Evolutionary conservation across 1,139 yeast genomes (phyloP), one percentile per base, ranked within the genome.

Genomic region (Wickerhamomyces sp.): DNA sequence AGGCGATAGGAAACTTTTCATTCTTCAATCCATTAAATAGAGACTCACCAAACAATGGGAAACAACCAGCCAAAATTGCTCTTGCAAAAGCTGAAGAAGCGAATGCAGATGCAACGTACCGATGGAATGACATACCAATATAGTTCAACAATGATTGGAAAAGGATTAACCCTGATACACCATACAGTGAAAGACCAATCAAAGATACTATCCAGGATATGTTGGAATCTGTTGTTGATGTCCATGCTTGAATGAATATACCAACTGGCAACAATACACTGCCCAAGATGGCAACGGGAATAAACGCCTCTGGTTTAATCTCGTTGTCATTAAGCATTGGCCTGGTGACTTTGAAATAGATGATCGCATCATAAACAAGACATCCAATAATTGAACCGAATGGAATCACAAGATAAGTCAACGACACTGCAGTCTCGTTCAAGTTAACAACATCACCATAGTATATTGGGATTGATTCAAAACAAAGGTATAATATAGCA

Each of bases 401-500:
- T 40, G 66, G 52, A 32, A 73, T 58, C 17, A 70, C 56, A 22
- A 69, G 28, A 49, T 66, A 77, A 4, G 74, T 55, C 5, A 63
- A 58, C 18, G 82, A 83, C 50, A 61, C 51, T 35, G 70, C 70
- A 15, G 76, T 61, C 28, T 62, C 46, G n/a, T 75, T 68, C 54
- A 78, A 77, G 32, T 62, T 52, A 44, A 71, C 62, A 23, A 62
- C 51, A 5, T 61, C 71, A 9, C 46, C 37, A 43, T 70, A 76
- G 2, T 74, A 75, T 33, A 76, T 63, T 8, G 85, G 84, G 54
- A 73, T 71, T 1, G 77, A 78, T 53, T 78, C 84, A 46, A 78
- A 74, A 66, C 72, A 77, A 32, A 76, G 58, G 49, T 76, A 78
- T 51, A 72, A 53, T 23, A 73, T 56, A 21, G 78, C 68, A 54